phyloP scores from a whole-genome alignment of 75 land plant species.

The Picea sitchensis region DNA sequence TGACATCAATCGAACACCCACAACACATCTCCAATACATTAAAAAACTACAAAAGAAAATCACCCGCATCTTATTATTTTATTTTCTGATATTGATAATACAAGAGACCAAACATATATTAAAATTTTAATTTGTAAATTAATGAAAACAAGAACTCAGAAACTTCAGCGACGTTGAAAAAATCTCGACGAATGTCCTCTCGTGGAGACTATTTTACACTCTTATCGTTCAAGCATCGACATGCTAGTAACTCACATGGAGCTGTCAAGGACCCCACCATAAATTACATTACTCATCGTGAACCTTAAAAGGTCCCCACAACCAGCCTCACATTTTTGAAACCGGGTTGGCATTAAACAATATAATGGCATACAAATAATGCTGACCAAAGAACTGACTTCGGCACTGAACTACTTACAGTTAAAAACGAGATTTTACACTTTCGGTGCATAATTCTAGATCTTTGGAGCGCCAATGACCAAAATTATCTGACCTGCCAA shows the following conservation, averaged over 20 bases:
- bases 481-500: background rate
- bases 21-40: too few relatives aligned
- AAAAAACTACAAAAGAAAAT: too few relatives aligned
- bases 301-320: constrained; percentile 3
- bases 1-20: too few relatives aligned
- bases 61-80: too few relatives aligned
- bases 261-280: background rate
- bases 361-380: background rate
- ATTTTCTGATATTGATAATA: too few relatives aligned
- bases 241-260: background rate
- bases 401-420: background rate
- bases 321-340: background rate
- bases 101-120: too few relatives aligned
- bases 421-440: background rate
- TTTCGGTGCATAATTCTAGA: background rate
- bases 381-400: background rate
- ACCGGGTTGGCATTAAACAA: background rate
- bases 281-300: constrained; percentile 4
- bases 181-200: too few relatives aligned
- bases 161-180: too few relatives aligned
- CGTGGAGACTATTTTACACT: too few relatives aligned
- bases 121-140: too few relatives aligned
- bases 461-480: background rate
- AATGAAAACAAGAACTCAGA: too few relatives aligned
- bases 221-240: background rate